These are phyloP conservation scores for Neurospora crassa DNA, from an alignment of 2,329 filamentous ascomycete genomes.

Conservation along the genomic window DNA sequence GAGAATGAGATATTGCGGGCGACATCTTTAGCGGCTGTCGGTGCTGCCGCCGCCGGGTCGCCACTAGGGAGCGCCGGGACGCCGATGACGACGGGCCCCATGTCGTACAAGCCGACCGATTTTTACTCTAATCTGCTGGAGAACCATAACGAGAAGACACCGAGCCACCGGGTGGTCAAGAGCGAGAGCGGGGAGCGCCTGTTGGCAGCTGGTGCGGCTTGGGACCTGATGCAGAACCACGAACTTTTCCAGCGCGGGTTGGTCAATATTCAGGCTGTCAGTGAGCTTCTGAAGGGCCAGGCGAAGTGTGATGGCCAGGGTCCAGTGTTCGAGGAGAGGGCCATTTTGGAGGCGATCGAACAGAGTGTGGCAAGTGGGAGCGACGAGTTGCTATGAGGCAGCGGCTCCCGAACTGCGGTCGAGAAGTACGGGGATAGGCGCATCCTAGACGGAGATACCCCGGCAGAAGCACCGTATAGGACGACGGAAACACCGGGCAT, in stretches of 20 bases:
- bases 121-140: conserved; percentile 57
- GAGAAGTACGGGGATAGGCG: not conserved
- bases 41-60: conserved; percentile 25
- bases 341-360: conserved; percentile 65
- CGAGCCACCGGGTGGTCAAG: conserved; percentile 59
- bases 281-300: conserved; percentile 62
- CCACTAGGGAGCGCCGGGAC: conserved; percentile 33
- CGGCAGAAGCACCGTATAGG: not conserved
- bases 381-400: conserved; percentile 54
- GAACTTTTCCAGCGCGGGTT: conserved; percentile 66
- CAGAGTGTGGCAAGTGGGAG: conserved; percentile 66
- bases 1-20: conserved; percentile 90
- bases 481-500: not conserved
- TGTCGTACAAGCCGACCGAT: conserved; percentile 63
- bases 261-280: conserved; percentile 74
- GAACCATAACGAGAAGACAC: conserved; percentile 51
- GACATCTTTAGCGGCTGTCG: conserved; percentile 44
- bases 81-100: conserved; percentile 52
- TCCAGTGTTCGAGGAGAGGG: conserved; percentile 74
- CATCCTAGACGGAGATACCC: not conserved
- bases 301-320: conserved; percentile 81
- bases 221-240: conserved; percentile 82
- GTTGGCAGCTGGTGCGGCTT: conserved; percentile 68
- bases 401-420: not conserved
- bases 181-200: conserved; percentile 59